phyloP scores from a whole-genome alignment of 192 early-diverging fungal genomes.

The Thamnidium elegans region DNA sequence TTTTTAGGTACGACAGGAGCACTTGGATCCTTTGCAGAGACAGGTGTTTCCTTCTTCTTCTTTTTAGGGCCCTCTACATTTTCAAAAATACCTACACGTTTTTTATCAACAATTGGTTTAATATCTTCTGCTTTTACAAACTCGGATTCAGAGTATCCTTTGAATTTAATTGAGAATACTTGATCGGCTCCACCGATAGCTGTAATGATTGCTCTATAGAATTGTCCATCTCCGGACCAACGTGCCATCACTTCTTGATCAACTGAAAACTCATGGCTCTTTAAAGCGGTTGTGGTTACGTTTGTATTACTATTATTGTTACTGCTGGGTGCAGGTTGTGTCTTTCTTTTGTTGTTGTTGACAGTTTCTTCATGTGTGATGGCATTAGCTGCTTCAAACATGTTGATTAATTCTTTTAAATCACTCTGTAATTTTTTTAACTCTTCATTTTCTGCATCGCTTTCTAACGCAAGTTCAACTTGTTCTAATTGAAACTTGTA shows the following conservation, averaged over 20 bases:
- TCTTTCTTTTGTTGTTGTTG: constrained; percentile 15
- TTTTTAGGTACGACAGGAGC: constrained; percentile 26
- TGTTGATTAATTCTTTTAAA: constrained; percentile 65
- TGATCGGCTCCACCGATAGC: constrained; percentile 51
- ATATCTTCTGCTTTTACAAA: constrained; percentile 50
- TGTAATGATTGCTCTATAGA: constrained; percentile 62
- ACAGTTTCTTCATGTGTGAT: not conserved
- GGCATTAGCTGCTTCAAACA: constrained; percentile 44
- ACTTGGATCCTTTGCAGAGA: not conserved
- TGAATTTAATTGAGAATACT: constrained; percentile 58
- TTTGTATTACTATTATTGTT: not conserved
- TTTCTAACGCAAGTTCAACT: constrained; percentile 65
- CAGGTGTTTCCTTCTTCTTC: constrained; percentile 7
- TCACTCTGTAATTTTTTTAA: constrained; percentile 62
- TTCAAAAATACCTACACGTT: constrained; percentile 37
- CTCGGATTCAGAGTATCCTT: constrained; percentile 58
- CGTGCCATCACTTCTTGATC: constrained; percentile 65
- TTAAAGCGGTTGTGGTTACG: constrained; percentile 15
- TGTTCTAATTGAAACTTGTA: constrained; percentile 70
- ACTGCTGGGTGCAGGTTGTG: constrained; percentile 13
- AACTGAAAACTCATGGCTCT: constrained; percentile 40
- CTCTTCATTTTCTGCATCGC: constrained; percentile 68
- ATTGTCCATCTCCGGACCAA: constrained; percentile 63
- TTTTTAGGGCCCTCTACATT: constrained; percentile 4
- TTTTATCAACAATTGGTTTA: constrained; percentile 42